These are phyloP conservation scores for Colletotrichum caudatum DNA, from an alignment of 2,329 filamentous ascomycete species.

Conservation along the genomic window DNA sequence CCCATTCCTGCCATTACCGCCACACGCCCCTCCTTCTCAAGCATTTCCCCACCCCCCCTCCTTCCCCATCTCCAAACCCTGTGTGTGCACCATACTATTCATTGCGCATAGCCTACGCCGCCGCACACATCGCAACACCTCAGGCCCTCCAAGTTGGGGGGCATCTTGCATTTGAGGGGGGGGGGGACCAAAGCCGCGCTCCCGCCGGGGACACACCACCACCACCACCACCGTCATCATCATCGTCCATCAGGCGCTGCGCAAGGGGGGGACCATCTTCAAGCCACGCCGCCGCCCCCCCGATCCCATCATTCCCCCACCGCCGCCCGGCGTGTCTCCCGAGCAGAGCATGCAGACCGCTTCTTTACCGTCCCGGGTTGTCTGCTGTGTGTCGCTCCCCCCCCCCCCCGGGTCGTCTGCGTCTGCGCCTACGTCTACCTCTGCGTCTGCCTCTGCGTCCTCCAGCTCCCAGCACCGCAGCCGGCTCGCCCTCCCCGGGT, in stretches of 20 bases:
- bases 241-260: not conserved
- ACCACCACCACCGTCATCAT: not conserved
- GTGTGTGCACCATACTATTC: not conserved
- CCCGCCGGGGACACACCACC: not conserved
- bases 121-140: not conserved
- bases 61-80: too few species aligned
- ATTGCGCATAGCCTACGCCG: not conserved
- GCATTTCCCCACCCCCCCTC: not conserved
- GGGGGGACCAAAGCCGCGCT: conserved; percentile 18
- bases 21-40: not conserved
- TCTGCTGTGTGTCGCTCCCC: not conserved
- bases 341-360: conserved; percentile 28
- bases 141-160: not conserved
- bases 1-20: too few species aligned
- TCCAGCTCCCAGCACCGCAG: not conserved
- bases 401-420: not conserved
- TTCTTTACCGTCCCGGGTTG: conserved; percentile 27
- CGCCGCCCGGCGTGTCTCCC: conserved; percentile 7
- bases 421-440: not conserved
- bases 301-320: conserved; percentile 26
- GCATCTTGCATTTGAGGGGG: conserved; percentile 13
- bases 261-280: not conserved
- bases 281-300: conserved; percentile 5
- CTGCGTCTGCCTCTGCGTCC: not conserved
- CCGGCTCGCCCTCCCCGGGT: not conserved